Evolutionary conservation across 2,329 filamentous ascomycete genomes (phyloP).

Genomic region (Aspergillus quadrilineatus): DNA sequence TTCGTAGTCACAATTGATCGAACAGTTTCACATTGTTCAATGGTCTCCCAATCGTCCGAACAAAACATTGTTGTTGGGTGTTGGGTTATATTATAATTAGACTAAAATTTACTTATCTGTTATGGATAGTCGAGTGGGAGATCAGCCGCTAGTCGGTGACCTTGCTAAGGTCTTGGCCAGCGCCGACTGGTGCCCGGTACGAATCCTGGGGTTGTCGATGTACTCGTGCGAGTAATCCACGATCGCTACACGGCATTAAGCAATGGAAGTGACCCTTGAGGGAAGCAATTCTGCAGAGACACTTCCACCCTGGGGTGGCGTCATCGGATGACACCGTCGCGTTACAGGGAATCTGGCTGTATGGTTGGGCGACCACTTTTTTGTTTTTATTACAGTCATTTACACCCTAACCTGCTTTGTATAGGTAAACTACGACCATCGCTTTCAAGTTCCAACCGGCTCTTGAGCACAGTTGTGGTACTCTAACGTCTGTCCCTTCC

Average conservation of each 20-base stretch:
- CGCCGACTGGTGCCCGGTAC: conserved; percentile 53
- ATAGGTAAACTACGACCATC: background rate
- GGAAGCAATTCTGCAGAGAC: conserved; percentile 61
- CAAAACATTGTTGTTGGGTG: no score
- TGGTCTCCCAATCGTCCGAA: no score
- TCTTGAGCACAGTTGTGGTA: no score
- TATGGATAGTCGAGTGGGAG: conserved; percentile 45
- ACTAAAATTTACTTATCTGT: conserved; percentile 31
- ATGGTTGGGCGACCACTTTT: conserved; percentile 39
- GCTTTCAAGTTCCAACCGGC: background rate
- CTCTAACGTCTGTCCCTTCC: background rate
- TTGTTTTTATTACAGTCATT: conserved; percentile 24
- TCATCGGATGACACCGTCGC: conserved; percentile 52
- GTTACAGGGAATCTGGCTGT: conserved; percentile 38
- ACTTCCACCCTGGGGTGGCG: conserved; percentile 56
- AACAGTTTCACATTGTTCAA: no score
- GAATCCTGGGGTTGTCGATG: conserved; percentile 53
- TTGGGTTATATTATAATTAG: background rate
- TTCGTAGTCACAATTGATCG: no score
- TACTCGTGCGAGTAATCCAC: conserved; percentile 58
- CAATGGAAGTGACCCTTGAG: conserved; percentile 56
- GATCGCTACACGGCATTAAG: conserved; percentile 55
- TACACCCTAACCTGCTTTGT: background rate
- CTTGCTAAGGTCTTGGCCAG: conserved; percentile 39
- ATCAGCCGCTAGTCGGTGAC: conserved; percentile 36